phyloP scores from a whole-genome alignment of 2,329 filamentous ascomycete genomes.

The Sarocladium brachiariae region DNA sequence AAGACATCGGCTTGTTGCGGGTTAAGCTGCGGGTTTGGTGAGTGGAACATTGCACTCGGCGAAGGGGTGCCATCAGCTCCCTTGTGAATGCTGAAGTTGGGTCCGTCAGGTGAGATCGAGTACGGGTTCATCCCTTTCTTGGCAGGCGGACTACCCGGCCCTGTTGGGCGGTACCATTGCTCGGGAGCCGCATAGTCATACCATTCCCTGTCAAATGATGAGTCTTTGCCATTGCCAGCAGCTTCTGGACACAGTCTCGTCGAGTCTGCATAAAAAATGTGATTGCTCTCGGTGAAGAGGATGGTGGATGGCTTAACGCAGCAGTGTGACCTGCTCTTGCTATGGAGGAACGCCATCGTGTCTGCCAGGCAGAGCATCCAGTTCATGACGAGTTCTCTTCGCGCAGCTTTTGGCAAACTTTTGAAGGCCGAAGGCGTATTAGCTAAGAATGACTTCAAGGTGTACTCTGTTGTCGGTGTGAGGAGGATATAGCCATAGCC shows the following conservation, averaged over 20 bases:
- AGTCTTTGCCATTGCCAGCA: conserved; percentile 34
- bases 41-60: conserved; percentile 19
- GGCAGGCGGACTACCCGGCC: conserved; percentile 23
- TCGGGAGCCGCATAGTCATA: conserved; percentile 73
- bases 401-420: conserved; percentile 51
- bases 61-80: conserved; percentile 25
- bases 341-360: conserved; percentile 61
- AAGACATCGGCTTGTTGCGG: conserved; percentile 62
- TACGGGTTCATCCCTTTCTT: conserved; percentile 15
- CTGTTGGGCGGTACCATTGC: conserved; percentile 41
- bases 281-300: conserved; percentile 57
- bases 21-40: conserved; percentile 38
- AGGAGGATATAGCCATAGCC: conserved; percentile 59
- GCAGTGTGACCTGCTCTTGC: conserved; percentile 55
- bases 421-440: conserved; percentile 57
- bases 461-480: conserved; percentile 59
- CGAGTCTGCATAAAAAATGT: conserved; percentile 62
- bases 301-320: conserved; percentile 67
- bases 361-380: conserved; percentile 71
- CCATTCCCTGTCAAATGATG: conserved; percentile 56
- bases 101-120: conserved; percentile 28
- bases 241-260: conserved; percentile 38
- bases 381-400: conserved; percentile 56
- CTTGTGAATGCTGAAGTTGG: conserved; percentile 29
- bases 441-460: conserved; percentile 59